Percentiles rank a stretch among this genome's conserved stretches.
Evolutionary conservation across 2,329 filamentous ascomycete species (phyloP).

Genomic region (Colletotrichum sp.): DNA sequence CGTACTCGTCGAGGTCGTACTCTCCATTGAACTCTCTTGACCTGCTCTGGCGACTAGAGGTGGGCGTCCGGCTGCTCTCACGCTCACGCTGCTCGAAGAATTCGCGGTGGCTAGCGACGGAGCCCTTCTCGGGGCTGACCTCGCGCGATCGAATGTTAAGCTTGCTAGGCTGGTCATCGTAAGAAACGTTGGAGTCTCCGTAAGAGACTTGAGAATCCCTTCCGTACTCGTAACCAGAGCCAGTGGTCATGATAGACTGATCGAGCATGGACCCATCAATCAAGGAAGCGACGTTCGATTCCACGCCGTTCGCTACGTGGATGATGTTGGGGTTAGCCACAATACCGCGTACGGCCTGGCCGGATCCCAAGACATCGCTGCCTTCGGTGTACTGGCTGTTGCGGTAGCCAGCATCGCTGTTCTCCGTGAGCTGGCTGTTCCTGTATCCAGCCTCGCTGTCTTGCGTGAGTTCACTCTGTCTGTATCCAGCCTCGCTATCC

Average conservation of each 20-base stretch:
- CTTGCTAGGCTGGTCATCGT: slow-evolving; percentile 32
- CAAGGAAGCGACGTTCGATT: slow-evolving; percentile 90
- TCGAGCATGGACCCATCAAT: slow-evolving; percentile 74
- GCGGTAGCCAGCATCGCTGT: not conserved
- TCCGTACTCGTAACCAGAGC: slow-evolving; percentile 42
- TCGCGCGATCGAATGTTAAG: slow-evolving; percentile 34
- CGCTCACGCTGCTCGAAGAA: slow-evolving; percentile 44
- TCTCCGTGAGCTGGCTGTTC: not conserved
- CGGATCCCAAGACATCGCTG: slow-evolving; percentile 45
- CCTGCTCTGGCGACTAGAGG: slow-evolving; percentile 38
- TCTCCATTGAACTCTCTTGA: slow-evolving; percentile 55
- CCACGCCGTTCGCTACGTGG: slow-evolving; percentile 73
- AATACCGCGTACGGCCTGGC: slow-evolving; percentile 73
- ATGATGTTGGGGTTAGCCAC: slow-evolving; percentile 79
- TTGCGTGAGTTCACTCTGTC: slow-evolving; percentile 54
- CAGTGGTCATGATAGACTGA: slow-evolving; percentile 70
- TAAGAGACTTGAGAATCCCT: slow-evolving; percentile 16
- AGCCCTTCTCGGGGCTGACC: slow-evolving; percentile 46
- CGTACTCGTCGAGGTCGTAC: slow-evolving; percentile 64
- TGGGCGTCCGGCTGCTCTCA: slow-evolving; percentile 39
- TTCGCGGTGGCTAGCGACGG: slow-evolving; percentile 42
- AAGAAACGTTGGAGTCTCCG: slow-evolving; percentile 31
- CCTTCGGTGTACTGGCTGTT: not conserved
- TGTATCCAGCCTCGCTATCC: slow-evolving; percentile 57
- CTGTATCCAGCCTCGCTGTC: slow-evolving; percentile 58